phyloP scores from a whole-genome alignment of 805 yeast genomes.

The Candida nonsorbophila region DNA sequence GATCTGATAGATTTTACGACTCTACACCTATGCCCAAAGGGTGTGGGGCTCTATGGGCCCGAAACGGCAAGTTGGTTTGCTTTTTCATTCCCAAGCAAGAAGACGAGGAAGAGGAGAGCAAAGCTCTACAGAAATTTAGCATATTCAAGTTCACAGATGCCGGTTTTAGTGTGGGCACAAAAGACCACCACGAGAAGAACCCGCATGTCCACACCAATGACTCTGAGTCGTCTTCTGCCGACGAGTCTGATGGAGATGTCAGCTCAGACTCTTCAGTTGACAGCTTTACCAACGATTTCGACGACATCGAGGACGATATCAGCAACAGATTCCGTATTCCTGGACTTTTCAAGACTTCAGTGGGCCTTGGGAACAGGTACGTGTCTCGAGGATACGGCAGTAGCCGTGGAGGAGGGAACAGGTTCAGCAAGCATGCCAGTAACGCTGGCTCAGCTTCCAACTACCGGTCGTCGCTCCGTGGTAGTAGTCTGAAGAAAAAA shows the following conservation, averaged over 20 bases:
- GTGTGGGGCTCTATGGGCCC: slow-evolving; percentile 88
- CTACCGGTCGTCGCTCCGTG: slow-evolving; percentile 31
- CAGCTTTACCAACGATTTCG: slow-evolving; percentile 65
- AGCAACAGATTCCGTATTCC: slow-evolving; percentile 45
- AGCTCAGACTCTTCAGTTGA: slow-evolving; percentile 40
- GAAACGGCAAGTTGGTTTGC: slow-evolving; percentile 72
- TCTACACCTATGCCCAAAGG: slow-evolving; percentile 90
- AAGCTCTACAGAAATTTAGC: slow-evolving; percentile 44
- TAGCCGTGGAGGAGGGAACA: slow-evolving; percentile 12
- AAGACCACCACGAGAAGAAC: slow-evolving; percentile 9
- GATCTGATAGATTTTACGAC: slow-evolving; percentile 41
- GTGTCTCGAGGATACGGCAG: slow-evolving; percentile 16
- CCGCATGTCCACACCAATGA: slow-evolving; percentile 12
- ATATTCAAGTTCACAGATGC: slow-evolving; percentile 40
- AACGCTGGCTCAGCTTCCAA: slow-evolving; percentile 30
- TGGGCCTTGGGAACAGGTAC: slow-evolving; percentile 33
- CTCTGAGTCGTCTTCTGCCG: slow-evolving; percentile 14
- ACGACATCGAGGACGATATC: slow-evolving; percentile 56
- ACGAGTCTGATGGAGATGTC: slow-evolving; percentile 18
- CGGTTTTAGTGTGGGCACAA: slow-evolving; percentile 37
- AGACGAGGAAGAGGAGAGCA: slow-evolving; percentile 26
- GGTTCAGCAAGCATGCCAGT: slow-evolving; percentile 24
- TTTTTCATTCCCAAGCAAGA: slow-evolving; percentile 59
- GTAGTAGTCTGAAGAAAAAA: slow-evolving; percentile 18
- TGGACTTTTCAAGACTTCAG: slow-evolving; percentile 38